Base-by-base conservation (phyloP, 2,329 filamentous ascomycete species). In the Penicillium concentricum region DNA sequence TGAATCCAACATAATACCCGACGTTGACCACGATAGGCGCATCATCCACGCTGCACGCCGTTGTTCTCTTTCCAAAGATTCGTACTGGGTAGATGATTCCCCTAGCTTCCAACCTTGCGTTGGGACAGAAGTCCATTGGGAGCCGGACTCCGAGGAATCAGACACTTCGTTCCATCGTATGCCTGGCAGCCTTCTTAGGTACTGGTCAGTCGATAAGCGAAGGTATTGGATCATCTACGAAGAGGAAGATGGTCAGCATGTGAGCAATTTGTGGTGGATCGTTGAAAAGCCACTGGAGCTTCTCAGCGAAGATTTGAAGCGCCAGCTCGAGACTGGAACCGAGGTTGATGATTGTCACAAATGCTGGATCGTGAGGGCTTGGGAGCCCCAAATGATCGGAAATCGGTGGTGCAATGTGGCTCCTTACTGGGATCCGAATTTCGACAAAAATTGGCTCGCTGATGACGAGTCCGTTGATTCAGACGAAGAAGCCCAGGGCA, bases 271-370 rank as follows among this genome's bases (percentile, higher is more conserved):
- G 56, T 55, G 51, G 51, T 58, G 51, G 51, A 45, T 58, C 15
- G 51, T 58, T 20, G 51, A 58, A n/a, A 58, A 58, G 39, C 56
- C 56, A 46, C 30, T 18, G n/a, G 56, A 58, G 26, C 28, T 58
- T 46, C 44, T 58, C 10, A 51, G 56, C 10, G 39, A 55, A 15
- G 56, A 49, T 20, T 12, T 50, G 18, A 50, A 55, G 30, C 26
- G 2, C 10, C 32, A 55, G 18, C 34, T 58, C 8, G 22, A n/a
- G 7, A 30, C 32, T 18, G 51, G 51, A 18, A 5, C 13, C 0
- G 30, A 54, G 6, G 12, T 50, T 22, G 51, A 54, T 0, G 56
- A 58, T 18, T 30, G 45, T 16, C 44, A 58, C 20, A 58, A 58
- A 35, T 58, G 32, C 45, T 58, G 56, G 56, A 24, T 58, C n/a